phyloP scores from a whole-genome alignment of 1,139 yeast species.

The Geotrichum fermentans region DNA sequence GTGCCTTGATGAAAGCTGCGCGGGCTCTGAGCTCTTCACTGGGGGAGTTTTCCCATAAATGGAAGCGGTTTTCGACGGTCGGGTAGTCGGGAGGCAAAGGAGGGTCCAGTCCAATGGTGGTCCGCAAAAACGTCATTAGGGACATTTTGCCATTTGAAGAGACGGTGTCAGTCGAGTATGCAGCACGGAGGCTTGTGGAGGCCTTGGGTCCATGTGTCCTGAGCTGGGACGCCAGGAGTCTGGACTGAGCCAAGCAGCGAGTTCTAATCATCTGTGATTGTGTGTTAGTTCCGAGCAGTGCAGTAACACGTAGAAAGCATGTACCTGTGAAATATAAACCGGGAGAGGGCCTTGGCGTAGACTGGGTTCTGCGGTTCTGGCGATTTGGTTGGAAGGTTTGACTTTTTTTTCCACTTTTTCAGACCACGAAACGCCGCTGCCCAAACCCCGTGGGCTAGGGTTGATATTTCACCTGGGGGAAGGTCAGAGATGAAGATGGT shows the following conservation, averaged over 20 bases:
- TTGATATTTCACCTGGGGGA: neutral
- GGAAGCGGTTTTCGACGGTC: slow-evolving; percentile 62
- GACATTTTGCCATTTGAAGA: slow-evolving; percentile 16
- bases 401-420: neutral
- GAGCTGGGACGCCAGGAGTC: slow-evolving; percentile 4
- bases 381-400: neutral
- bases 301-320: too few relatives aligned
- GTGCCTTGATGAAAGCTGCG: slow-evolving; percentile 83
- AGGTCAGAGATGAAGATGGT: neutral
- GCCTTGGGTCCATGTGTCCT: neutral
- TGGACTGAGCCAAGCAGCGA: slow-evolving; percentile 10
- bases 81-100: slow-evolving; percentile 61
- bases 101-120: slow-evolving; percentile 58
- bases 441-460: neutral
- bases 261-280: slow-evolving; percentile 17
- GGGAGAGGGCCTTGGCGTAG: too few relatives aligned
- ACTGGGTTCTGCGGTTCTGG: too few relatives aligned
- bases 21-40: slow-evolving; percentile 80
- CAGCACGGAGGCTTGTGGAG: neutral
- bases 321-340: too few relatives aligned
- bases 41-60: slow-evolving; percentile 90
- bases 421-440: neutral
- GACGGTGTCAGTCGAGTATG: neutral
- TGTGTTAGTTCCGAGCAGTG: too few relatives aligned
- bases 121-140: slow-evolving; percentile 43